Evolutionary conservation across 768 basidiomycete genomes (phyloP).

Genomic region (Sistotremastrum niveocremeum): DNA sequence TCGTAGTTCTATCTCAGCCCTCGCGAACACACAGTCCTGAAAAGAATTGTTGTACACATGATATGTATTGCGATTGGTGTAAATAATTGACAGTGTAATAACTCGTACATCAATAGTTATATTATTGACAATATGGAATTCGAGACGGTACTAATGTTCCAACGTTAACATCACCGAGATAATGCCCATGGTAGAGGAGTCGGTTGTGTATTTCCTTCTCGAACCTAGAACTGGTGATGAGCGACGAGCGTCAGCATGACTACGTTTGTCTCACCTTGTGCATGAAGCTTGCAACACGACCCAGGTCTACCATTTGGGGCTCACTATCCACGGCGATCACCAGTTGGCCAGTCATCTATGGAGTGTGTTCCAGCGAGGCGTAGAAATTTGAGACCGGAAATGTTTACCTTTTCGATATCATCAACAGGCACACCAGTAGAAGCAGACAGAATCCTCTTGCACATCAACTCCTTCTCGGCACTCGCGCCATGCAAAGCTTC

Average conservation of each 20-base stretch:
- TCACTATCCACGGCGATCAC: conserved; percentile 85
- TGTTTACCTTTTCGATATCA: conserved; percentile 77
- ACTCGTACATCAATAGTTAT: no score
- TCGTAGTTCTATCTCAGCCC: no score
- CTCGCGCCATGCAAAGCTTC: conserved; percentile 62
- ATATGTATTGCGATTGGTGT: no score
- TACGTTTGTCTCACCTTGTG: conserved; percentile 45
- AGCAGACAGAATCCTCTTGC: conserved; percentile 80
- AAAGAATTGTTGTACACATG: neutral
- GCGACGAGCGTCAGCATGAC: neutral
- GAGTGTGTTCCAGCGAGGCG: conserved; percentile 9
- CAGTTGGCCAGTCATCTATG: conserved; percentile 71
- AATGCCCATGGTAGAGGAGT: no score
- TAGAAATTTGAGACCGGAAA: neutral
- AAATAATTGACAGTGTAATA: no score
- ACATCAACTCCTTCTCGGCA: conserved; percentile 83
- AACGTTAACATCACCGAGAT: no score
- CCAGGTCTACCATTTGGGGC: conserved; percentile 65
- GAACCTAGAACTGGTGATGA: conserved; percentile 17
- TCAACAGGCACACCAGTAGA: conserved; percentile 81
- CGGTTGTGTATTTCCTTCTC: conserved; percentile 27
- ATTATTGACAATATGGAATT: no score
- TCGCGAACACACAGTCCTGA: no score
- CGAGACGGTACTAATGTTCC: no score
- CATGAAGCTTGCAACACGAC: conserved; percentile 82